These are phyloP conservation scores for Apiospora saccharicola DNA, from an alignment of 2,329 filamentous ascomycete species.

Conservation along the genomic window DNA sequence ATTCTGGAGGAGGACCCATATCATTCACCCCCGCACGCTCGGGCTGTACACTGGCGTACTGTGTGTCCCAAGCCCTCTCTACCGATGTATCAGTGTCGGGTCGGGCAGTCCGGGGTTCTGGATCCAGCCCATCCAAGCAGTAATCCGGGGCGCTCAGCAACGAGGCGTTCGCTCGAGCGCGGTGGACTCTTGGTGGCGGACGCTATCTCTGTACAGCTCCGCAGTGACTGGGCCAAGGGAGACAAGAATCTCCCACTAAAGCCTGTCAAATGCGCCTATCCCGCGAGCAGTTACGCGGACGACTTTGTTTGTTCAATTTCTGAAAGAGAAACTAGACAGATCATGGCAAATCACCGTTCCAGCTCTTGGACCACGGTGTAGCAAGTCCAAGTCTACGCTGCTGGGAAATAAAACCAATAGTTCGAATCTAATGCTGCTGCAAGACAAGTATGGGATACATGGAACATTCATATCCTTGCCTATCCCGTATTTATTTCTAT, in stretches of 20 bases:
- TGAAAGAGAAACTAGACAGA: background rate
- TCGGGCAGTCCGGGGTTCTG: constrained; percentile 17
- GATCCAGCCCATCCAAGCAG: background rate
- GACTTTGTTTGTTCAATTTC: background rate
- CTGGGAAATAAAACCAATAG: background rate
- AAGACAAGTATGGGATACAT: background rate
- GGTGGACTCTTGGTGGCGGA: background rate
- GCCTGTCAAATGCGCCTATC: background rate
- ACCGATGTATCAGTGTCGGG: constrained; percentile 1
- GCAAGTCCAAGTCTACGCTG: background rate
- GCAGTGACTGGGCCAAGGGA: background rate
- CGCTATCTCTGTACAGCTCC: constrained; percentile 2
- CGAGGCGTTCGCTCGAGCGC: background rate
- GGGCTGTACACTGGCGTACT: background rate
- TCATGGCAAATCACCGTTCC: background rate
- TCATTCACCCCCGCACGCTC: background rate
- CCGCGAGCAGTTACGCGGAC: background rate
- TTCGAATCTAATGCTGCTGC: background rate
- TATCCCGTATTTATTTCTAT: too few species aligned
- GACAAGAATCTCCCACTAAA: background rate
- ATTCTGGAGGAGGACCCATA: background rate
- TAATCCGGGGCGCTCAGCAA: background rate
- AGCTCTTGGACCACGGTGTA: background rate
- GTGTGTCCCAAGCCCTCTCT: background rate
- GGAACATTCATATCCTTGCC: background rate